Evolutionary conservation across 192 early-diverging fungal species (phyloP), one percentile per base, ranked within the genome.

Genomic region (Backusella tuberculispora): DNA sequence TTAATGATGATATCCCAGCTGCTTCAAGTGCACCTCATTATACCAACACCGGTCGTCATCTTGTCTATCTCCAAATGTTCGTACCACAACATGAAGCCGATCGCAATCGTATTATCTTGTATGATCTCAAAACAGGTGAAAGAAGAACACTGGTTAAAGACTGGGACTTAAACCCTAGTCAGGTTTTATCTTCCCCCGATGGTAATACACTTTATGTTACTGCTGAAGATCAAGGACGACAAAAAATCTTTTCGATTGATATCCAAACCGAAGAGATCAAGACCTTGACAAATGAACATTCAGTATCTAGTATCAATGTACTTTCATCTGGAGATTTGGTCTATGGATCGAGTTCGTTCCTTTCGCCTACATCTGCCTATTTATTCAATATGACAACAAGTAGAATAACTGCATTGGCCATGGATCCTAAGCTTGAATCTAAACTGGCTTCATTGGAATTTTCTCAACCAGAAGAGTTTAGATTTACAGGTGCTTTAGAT

Each of bases 1-100:
- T 85, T 21, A 83, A 87, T 63, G 72, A 76, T 13, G 80, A 83
- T 13, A 81, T 79, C 63, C 76, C 85, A 9, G 92, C 90, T 19
- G 89, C 91, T 12, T 86, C 90, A 70, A 71, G 83, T 63, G 82
- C 81, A 70, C 93, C 94, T 5, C 82, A 78, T n/a, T 93, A 90
- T 73, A 85, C 83, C 24, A 75, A 80, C 6, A 89, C 89, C 48
- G 93, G 91, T 14, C 75, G 74, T 42, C 12, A 60, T 60, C 79
- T 95, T 8, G 89, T 88, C 5, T 95, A 89, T 71, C 74, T 95
- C 50, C 91, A 95, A 82, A 94, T 93, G 92, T 76, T 76, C 14
- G 76, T 77, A 13, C 87, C 89, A 3, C 77, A 88, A 44, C 91
- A 95, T 72, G 93, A 95, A 78, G 82, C 93, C 0, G 94, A 94